Percentiles rank a stretch among this genome's conserved stretches.
These are phyloP conservation scores for Plenodomus biglobosus DNA, from an alignment of 2,329 filamentous ascomycete genomes.

Conservation along the genomic window DNA sequence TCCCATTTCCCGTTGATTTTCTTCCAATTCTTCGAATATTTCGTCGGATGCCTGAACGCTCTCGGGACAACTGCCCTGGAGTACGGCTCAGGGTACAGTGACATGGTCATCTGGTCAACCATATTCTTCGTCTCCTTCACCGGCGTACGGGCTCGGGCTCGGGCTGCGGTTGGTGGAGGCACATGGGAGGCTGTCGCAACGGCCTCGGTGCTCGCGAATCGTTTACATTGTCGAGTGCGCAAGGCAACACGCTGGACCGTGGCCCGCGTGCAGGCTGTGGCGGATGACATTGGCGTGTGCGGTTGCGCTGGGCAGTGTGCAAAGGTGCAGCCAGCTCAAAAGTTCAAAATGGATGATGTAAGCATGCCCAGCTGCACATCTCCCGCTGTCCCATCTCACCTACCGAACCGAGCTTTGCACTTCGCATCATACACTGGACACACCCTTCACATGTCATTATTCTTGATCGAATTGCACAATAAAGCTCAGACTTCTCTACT, in stretches of 20 bases:
- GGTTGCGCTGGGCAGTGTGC: conserved; percentile 11
- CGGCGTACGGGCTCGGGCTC: too few relatives aligned
- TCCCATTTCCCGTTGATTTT: conserved; percentile 14
- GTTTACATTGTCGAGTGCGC: conserved; percentile 18
- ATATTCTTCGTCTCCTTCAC: background rate
- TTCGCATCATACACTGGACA: too few relatives aligned
- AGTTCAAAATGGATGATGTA: conserved; percentile 31
- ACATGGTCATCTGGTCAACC: background rate
- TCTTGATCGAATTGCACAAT: too few relatives aligned
- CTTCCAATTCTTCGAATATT: conserved; percentile 4
- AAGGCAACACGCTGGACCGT: conserved; percentile 24
- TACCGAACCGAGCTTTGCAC: too few relatives aligned
- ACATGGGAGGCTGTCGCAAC: conserved; percentile 5
- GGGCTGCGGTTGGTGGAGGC: conserved; percentile 1
- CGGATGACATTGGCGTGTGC: conserved; percentile 57
- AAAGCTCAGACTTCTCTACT: too few relatives aligned
- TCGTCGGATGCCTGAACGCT: background rate
- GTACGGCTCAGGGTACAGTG: conserved; percentile 3
- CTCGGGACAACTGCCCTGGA: background rate
- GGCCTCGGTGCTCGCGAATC: conserved; percentile 24
- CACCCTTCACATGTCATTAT: too few relatives aligned
- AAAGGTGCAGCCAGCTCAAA: conserved; percentile 13
- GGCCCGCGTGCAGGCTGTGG: conserved; percentile 62
- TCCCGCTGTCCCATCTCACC: too few relatives aligned
- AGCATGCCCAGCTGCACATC: conserved; percentile 10